Evolutionary conservation across 208 protist species (phyloP), one percentile per base, ranked within the genome.

Genomic region (Wallacemonas collosoma): DNA sequence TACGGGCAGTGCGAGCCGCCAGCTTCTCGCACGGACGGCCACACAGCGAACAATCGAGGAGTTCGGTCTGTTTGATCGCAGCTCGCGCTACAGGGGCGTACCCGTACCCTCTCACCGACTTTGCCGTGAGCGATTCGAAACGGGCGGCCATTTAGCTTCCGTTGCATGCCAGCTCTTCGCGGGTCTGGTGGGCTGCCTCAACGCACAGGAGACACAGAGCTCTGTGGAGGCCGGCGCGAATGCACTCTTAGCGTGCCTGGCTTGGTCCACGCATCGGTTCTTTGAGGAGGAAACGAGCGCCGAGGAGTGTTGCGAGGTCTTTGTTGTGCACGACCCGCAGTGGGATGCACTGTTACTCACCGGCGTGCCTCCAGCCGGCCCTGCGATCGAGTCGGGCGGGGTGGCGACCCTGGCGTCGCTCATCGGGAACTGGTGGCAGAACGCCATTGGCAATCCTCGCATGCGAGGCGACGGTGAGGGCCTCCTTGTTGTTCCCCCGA

Each of bases 221-320:
- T 61, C 73, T 5, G 39, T 86, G 39, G 78, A 85, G 41, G 71
- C 76, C 9, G 82, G 81, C 11, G 60, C 91, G 11, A 40, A 26
- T 11, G 77, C 76, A 7, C 66, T 93, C 11, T 45, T 75, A 14
- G 73, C 85, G 26, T 81, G 83, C 67, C 63, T 94, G n/a, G 85
- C 89, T n/a, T 96, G 91, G 91, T 78, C 81, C 0, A 51, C 64
- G 61, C 89, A 96, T 57, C 69, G 72, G 38, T 94, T 89, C 63
- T 92, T 96, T 79, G 91, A 94, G 39, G 87, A 93, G 64, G 87
- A 96, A 41, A 71, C 71, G 1, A 65, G 79, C 2, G 55, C 73
- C 0, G 81, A 90, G 53, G 88, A 93, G 64, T 76, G 70, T 35
- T 81, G 70, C 44, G 68, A 79, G 1, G 67, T 77, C 17, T 91